A percentile compares a stretch with the other conserved stretches of the same genome.
Conservation (phyloP, 805 yeast species). For the Wickerhamomyces bovis region DNA sequence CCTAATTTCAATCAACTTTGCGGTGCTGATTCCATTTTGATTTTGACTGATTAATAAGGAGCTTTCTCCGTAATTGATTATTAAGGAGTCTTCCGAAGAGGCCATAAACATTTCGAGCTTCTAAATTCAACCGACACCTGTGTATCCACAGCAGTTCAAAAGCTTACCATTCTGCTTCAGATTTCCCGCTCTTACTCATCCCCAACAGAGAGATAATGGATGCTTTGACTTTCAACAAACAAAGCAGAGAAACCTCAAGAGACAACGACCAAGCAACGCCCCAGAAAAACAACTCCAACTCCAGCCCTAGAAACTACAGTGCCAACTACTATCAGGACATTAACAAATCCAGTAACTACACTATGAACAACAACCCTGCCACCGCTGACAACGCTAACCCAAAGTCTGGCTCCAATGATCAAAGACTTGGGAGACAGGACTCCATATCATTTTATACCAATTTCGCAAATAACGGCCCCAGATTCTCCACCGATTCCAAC, state of each 20-base stretch:
- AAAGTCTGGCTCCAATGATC: constrained; percentile 4
- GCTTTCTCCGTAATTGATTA: neutral
- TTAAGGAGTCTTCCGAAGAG: neutral
- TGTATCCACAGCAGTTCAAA: no score
- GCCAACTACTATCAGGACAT: constrained; percentile 1
- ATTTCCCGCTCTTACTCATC: neutral
- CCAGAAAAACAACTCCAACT: constrained; percentile 1
- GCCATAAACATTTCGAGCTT: neutral
- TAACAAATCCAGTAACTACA: neutral
- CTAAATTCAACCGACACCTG: no score
- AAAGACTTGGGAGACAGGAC: constrained; percentile 21
- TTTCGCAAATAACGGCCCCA: constrained; percentile 15
- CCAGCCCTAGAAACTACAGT: constrained; percentile 16
- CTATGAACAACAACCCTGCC: constrained; percentile 5
- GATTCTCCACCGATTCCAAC: constrained; percentile 26
- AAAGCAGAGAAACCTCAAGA: constrained; percentile 1
- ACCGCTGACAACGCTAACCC: constrained; percentile 3
- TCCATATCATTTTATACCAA: constrained; percentile 23
- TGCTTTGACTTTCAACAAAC: neutral
- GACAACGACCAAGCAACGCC: neutral
- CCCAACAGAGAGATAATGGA: neutral
- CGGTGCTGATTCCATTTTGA: neutral
- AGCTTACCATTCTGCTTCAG: no score
- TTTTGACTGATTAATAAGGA: neutral
- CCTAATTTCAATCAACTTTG: neutral